Evolutionary conservation across 805 yeast genomes (phyloP).

Genomic region (Candida sanyiensis): DNA sequence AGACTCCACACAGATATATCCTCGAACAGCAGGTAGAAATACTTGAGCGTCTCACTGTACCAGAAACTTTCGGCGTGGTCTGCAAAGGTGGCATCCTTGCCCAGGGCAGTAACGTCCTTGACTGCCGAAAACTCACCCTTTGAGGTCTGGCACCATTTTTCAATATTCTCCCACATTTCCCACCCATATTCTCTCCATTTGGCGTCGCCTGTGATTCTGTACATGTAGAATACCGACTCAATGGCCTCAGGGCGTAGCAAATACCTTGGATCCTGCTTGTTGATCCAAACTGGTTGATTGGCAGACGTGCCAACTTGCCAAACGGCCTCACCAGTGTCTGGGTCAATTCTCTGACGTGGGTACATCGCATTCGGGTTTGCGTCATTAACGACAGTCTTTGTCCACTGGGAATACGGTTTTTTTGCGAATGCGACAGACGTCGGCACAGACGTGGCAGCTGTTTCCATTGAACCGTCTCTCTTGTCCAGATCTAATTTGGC

Average conservation of each 20-base stretch:
- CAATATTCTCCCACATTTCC: slow-evolving; percentile 37
- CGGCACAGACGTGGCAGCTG: too few species aligned
- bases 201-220: slow-evolving; percentile 53
- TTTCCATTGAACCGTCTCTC: too few species aligned
- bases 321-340: slow-evolving; percentile 8
- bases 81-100: slow-evolving; percentile 15
- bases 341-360: slow-evolving; percentile 4
- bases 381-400: not conserved
- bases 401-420: not conserved
- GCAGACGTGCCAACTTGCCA: slow-evolving; percentile 14
- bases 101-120: slow-evolving; percentile 30
- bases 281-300: slow-evolving; percentile 29
- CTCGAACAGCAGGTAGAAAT: slow-evolving; percentile 44
- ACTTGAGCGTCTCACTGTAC: slow-evolving; percentile 56
- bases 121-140: slow-evolving; percentile 36
- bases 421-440: too few species aligned
- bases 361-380: not conserved
- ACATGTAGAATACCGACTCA: slow-evolving; percentile 54
- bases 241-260: slow-evolving; percentile 57
- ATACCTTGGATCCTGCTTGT: slow-evolving; percentile 33
- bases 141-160: slow-evolving; percentile 26
- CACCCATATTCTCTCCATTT: slow-evolving; percentile 53
- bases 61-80: slow-evolving; percentile 46
- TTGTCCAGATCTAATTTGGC: not conserved
- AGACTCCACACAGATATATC: slow-evolving; percentile 37